Percentiles rank a stretch among this genome's conserved stretches.
These are phyloP conservation scores for Pythium dissimile DNA, from an alignment of 352 stramenopile genomes.

Conservation along the genomic window DNA sequence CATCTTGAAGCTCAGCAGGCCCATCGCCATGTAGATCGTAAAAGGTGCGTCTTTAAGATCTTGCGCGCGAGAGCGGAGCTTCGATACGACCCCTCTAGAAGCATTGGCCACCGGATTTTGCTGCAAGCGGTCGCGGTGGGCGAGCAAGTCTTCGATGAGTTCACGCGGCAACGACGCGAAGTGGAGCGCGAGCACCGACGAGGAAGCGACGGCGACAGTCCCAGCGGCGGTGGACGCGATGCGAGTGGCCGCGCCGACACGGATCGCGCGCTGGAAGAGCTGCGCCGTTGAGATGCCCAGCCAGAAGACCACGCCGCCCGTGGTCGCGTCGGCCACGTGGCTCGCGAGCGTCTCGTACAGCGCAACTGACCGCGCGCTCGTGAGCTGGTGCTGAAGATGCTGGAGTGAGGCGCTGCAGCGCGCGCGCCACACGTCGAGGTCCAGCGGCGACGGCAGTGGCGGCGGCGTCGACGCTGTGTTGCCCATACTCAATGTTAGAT, in stretches of 20 bases:
- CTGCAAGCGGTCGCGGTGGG: background rate
- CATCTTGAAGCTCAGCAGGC: constrained; percentile 70
- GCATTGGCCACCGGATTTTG: background rate
- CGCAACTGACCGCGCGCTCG: constrained; percentile 13
- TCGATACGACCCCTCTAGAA: background rate
- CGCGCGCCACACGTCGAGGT: constrained; percentile 2
- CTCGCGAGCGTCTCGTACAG: constrained; percentile 19
- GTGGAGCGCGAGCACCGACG: constrained; percentile 23
- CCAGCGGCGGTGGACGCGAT: constrained; percentile 23
- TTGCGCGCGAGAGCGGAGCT: constrained; percentile 11
- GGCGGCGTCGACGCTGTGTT: constrained; percentile 5
- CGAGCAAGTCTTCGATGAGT: constrained; percentile 5
- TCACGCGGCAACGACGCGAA: constrained; percentile 29
- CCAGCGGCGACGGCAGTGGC: constrained; percentile 4
- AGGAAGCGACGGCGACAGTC: constrained; percentile 26
- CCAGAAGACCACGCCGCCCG: constrained; percentile 32
- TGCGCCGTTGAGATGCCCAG: constrained; percentile 27
- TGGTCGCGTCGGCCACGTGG: constrained; percentile 25
- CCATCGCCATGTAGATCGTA: constrained; percentile 70
- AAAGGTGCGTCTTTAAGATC: constrained; percentile 31
- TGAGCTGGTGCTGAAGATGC: constrained; percentile 16
- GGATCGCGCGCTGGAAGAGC: constrained; percentile 18
- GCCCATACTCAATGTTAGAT: background rate
- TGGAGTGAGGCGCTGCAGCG: background rate
- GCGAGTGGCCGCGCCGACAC: constrained; percentile 24